Conservation (phyloP, 2,329 filamentous ascomycete genomes). For the Mycosphaerelloides madeirae region DNA sequence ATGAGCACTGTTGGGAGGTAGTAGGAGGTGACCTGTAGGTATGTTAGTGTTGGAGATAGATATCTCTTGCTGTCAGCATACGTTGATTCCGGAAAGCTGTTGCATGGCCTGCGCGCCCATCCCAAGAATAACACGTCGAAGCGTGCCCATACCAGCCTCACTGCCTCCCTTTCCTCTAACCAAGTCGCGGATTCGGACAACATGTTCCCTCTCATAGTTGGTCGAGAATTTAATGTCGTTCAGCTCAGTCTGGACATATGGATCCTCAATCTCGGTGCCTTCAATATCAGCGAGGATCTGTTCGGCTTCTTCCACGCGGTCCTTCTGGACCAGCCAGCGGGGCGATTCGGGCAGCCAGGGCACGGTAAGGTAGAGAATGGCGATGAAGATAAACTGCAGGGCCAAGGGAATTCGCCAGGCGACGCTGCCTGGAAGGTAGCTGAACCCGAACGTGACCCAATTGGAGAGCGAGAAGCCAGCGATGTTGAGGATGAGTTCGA, state of each 20-base stretch:
- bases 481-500: constrained; percentile 45
- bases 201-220: constrained; percentile 47
- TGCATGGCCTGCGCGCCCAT: constrained; percentile 53
- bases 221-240: constrained; percentile 47
- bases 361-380: constrained; percentile 42
- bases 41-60: too few relatives aligned
- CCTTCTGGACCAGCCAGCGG: constrained; percentile 45
- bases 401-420: constrained; percentile 47
- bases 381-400: constrained; percentile 48
- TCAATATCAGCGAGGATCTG: constrained; percentile 49
- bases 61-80: background rate
- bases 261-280: constrained; percentile 40
- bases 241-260: constrained; percentile 41
- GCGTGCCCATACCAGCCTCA: constrained; percentile 45
- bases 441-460: constrained; percentile 51
- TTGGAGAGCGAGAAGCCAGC: constrained; percentile 48
- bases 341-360: constrained; percentile 47
- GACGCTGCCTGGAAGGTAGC: constrained; percentile 40
- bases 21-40: constrained; percentile 42
- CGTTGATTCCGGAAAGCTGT: constrained; percentile 38
- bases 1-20: constrained; percentile 58
- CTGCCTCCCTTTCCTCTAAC: constrained; percentile 44
- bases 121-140: constrained; percentile 49
- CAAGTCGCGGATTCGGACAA: constrained; percentile 48
- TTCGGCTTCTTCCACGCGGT: constrained; percentile 43